Percentiles rank a stretch among this genome's conserved stretches.
Conservation (phyloP, 305 asterid genomes). For the Fraxinus nigra region DNA sequence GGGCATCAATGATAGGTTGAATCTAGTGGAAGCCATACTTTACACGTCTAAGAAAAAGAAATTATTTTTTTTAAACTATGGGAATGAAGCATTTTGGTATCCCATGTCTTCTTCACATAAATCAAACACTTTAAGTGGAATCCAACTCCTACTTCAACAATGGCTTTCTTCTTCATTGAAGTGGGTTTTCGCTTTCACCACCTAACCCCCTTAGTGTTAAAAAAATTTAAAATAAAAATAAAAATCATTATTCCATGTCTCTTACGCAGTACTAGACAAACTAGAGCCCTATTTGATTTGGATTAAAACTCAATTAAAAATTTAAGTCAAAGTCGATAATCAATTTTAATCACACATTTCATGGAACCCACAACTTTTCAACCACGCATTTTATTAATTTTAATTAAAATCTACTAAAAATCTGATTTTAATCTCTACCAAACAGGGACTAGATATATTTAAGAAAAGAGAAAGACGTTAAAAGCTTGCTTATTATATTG, state of each 20-base stretch:
- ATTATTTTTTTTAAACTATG: slow-evolving; percentile 4
- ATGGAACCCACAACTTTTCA: no score
- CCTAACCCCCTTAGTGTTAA: slow-evolving; percentile 41
- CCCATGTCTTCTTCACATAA: slow-evolving; percentile 55
- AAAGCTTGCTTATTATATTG: not conserved
- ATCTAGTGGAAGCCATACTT: slow-evolving; percentile 67
- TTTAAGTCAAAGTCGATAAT: no score
- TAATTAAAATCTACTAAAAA: no score
- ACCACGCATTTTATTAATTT: no score
- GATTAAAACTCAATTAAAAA: no score
- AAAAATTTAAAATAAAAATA: not conserved
- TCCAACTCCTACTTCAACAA: slow-evolving; percentile 78
- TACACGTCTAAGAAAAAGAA: slow-evolving; percentile 53
- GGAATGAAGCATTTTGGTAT: slow-evolving; percentile 38
- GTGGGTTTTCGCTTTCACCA: slow-evolving; percentile 74
- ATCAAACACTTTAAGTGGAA: slow-evolving; percentile 66
- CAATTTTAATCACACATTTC: no score
- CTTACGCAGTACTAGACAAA: not conserved
- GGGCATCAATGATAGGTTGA: slow-evolving; percentile 52
- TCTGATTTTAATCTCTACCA: no score
- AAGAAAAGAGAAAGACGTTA: not conserved
- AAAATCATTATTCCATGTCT: not conserved
- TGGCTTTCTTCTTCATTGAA: slow-evolving; percentile 10
- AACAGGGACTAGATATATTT: no score
- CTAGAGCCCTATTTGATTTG: no score